Conservation (phyloP, 768 basidiomycete genomes). For the Hydnum rufescens region DNA sequence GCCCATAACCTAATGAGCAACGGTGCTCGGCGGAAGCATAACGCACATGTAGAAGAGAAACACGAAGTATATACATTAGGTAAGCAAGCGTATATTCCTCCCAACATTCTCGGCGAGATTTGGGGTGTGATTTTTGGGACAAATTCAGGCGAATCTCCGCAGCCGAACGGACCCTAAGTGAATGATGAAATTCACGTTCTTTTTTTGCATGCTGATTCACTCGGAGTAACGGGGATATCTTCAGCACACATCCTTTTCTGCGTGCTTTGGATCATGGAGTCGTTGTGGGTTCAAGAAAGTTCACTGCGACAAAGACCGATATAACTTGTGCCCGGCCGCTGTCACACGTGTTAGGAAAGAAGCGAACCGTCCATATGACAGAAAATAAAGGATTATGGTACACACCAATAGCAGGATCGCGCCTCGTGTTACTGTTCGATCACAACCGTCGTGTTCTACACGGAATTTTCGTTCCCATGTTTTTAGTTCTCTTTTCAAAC, state of each 20-base stretch:
- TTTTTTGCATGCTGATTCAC: slow-evolving; percentile 5
- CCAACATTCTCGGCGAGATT: too few relatives aligned
- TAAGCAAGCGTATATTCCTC: too few relatives aligned
- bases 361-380: neutral
- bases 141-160: too few relatives aligned
- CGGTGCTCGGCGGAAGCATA: too few relatives aligned
- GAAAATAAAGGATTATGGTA: neutral
- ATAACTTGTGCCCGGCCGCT: slow-evolving; percentile 10
- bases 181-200: neutral
- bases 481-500: slow-evolving; percentile 9
- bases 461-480: slow-evolving; percentile 9
- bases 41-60: too few relatives aligned
- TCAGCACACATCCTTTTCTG: slow-evolving; percentile 10
- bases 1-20: too few relatives aligned
- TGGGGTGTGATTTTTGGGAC: too few relatives aligned
- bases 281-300: neutral
- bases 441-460: slow-evolving; percentile 8
- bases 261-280: slow-evolving; percentile 8
- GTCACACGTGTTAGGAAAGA: neutral
- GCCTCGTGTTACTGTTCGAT: slow-evolving; percentile 8
- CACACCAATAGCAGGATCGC: slow-evolving; percentile 7
- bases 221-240: slow-evolving; percentile 8
- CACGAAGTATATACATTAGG: too few relatives aligned
- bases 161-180: neutral
- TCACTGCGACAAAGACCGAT: neutral